Evolutionary conservation across 257 asterid genomes (phyloP).

Genomic region (Solanum peruvianum): DNA sequence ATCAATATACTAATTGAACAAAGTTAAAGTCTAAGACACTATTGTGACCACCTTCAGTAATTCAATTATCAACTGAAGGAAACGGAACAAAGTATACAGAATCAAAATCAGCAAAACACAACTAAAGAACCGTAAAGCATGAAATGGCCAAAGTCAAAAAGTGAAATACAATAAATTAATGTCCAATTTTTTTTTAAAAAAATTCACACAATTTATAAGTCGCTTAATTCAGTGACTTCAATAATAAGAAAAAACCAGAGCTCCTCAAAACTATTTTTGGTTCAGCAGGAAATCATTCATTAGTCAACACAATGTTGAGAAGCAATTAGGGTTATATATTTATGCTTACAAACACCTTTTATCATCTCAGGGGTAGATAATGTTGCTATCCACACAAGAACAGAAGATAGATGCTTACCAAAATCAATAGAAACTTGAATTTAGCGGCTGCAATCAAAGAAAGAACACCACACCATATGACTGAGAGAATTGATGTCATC

Average conservation of each 20-base stretch:
- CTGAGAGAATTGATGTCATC: constrained; percentile 70
- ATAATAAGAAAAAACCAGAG: neutral
- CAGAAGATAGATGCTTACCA: constrained; percentile 37
- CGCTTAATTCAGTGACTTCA: neutral
- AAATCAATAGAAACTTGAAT: constrained; percentile 49
- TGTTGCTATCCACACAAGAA: neutral
- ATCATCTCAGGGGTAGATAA: neutral
- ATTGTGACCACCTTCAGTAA: neutral
- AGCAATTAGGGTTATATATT: neutral
- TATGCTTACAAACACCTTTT: neutral
- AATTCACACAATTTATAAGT: neutral
- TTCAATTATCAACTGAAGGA: neutral
- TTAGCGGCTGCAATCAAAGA: constrained; percentile 60
- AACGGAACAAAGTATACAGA: neutral
- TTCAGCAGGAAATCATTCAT: neutral
- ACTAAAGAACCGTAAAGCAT: neutral
- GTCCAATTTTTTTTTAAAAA: neutral
- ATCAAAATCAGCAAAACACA: neutral
- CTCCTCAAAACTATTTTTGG: neutral
- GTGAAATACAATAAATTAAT: neutral
- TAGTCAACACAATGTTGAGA: neutral
- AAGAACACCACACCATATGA: constrained; percentile 74
- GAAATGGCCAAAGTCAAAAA: neutral
- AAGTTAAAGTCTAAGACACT: neutral
- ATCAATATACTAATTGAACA: neutral